Conservation (phyloP, 108 stramenopile species). For the Schizochytrium sp. region DNA sequence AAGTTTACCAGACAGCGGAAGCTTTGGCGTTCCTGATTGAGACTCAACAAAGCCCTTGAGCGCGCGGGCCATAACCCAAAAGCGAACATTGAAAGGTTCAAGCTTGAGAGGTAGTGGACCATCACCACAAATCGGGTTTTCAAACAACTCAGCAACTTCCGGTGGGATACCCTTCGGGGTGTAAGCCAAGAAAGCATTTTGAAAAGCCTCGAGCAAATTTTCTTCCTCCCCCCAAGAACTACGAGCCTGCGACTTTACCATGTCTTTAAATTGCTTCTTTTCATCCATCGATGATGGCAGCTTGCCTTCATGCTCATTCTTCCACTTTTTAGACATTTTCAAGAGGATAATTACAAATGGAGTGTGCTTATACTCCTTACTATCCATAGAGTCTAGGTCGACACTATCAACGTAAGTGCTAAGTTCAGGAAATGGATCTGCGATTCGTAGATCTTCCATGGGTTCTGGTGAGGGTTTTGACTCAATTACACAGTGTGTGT, state of each 20-base stretch:
- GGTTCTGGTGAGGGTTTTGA: conserved; percentile 78
- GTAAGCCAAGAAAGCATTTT: conserved; percentile 86
- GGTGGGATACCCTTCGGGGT: conserved; percentile 73
- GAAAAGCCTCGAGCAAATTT: conserved; percentile 87
- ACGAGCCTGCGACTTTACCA: conserved; percentile 76
- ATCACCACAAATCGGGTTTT: conserved; percentile 45
- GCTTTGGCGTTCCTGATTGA: neutral
- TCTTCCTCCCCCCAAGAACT: conserved; percentile 78
- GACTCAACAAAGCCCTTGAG: conserved; percentile 23
- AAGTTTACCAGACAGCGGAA: conserved; percentile 85
- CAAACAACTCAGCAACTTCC: conserved; percentile 72
- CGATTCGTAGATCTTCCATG: conserved; percentile 82
- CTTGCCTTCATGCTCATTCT: conserved; percentile 61
- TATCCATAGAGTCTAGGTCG: conserved; percentile 72
- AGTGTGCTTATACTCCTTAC: conserved; percentile 74
- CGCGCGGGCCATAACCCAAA: conserved; percentile 64
- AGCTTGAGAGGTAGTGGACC: neutral
- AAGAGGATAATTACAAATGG: conserved; percentile 86
- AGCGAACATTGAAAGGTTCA: neutral
- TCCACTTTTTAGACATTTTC: conserved; percentile 76
- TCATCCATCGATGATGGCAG: conserved; percentile 79
- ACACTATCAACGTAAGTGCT: conserved; percentile 66
- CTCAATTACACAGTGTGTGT: conserved; percentile 79
- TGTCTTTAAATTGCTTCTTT: conserved; percentile 83
- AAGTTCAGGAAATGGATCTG: conserved; percentile 67